phyloP scores from a whole-genome alignment of 108 stramenopile genomes.

The Skeletonema tropicum region DNA sequence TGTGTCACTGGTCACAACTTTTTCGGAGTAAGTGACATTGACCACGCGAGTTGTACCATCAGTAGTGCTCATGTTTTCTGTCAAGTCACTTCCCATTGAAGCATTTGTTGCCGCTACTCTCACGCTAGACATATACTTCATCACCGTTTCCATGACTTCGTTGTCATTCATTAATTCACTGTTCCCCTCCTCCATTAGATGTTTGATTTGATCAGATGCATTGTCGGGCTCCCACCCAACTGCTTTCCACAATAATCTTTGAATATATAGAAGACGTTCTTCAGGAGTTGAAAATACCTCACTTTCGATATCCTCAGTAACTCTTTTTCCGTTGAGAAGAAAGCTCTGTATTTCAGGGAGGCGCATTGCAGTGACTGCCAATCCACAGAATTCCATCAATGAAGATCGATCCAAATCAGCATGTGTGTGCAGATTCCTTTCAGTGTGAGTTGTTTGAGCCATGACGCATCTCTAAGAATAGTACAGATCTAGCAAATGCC shows the following conservation, averaged over 20 bases:
- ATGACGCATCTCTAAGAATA: constrained; percentile 26
- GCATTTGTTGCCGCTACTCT: constrained; percentile 43
- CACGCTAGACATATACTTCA: constrained; percentile 49
- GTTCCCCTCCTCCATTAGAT: constrained; percentile 26
- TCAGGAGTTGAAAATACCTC: constrained; percentile 2
- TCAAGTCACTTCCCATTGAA: not conserved
- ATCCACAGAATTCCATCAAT: constrained; percentile 61
- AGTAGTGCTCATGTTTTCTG: constrained; percentile 21
- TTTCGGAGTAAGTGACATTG: constrained; percentile 70
- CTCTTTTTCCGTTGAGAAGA: constrained; percentile 30
- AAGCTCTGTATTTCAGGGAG: constrained; percentile 40
- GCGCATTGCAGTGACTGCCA: constrained; percentile 53
- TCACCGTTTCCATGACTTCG: constrained; percentile 35
- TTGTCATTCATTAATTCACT: constrained; percentile 25
- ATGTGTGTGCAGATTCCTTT: not conserved
- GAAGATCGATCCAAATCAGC: not conserved
- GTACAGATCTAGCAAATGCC: constrained; percentile 21
- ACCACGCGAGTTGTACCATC: constrained; percentile 69
- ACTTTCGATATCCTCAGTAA: constrained; percentile 19
- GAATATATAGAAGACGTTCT: constrained; percentile 56
- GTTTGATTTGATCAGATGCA: constrained; percentile 50
- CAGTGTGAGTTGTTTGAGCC: not conserved
- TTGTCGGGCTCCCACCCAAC: constrained; percentile 66
- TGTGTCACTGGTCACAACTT: constrained; percentile 34
- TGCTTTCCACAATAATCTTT: constrained; percentile 54